phyloP scores from a whole-genome alignment of 768 basidiomycete genomes.

The Panus rudis region DNA sequence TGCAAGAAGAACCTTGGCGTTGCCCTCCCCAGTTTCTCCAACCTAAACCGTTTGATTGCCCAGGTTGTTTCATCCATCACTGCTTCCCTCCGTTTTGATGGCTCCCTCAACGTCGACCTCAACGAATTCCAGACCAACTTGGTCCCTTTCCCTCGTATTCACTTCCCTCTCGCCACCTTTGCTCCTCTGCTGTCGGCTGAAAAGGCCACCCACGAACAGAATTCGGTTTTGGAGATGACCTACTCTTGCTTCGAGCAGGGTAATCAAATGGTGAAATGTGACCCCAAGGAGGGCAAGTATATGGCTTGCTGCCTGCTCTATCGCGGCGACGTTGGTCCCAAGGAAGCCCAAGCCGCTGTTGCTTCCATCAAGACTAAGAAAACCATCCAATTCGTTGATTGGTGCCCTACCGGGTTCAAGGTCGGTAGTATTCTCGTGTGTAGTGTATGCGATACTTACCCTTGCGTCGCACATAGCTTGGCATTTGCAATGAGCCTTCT shows the following conservation, averaged over 20 bases:
- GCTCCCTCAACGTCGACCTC: constrained; percentile 94
- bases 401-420: constrained; percentile 98
- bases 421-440: constrained; percentile 21
- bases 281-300: constrained; percentile 97
- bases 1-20: constrained; percentile 95
- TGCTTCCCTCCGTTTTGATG: constrained; percentile 94
- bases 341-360: constrained; percentile 91
- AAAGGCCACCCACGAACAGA: constrained; percentile 94
- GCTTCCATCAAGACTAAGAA: constrained; percentile 94
- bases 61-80: constrained; percentile 99
- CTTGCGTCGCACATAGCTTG: constrained; percentile 49
- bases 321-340: constrained; percentile 95
- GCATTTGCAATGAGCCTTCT: constrained; percentile 95
- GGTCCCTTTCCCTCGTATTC: constrained; percentile 97
- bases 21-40: constrained; percentile 79
- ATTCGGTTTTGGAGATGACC: constrained; percentile 97
- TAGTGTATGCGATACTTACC: constrained; percentile 3
- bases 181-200: constrained; percentile 93
- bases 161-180: constrained; percentile 96
- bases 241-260: constrained; percentile 95
- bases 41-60: constrained; percentile 94
- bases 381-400: constrained; percentile 97
- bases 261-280: constrained; percentile 96
- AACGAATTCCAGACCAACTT: constrained; percentile 99
- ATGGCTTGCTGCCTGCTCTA: constrained; percentile 93